Evolutionary conservation across 805 yeast genomes (phyloP), one percentile per base, ranked within the genome.

Genomic region (Ascoidea tarda): DNA sequence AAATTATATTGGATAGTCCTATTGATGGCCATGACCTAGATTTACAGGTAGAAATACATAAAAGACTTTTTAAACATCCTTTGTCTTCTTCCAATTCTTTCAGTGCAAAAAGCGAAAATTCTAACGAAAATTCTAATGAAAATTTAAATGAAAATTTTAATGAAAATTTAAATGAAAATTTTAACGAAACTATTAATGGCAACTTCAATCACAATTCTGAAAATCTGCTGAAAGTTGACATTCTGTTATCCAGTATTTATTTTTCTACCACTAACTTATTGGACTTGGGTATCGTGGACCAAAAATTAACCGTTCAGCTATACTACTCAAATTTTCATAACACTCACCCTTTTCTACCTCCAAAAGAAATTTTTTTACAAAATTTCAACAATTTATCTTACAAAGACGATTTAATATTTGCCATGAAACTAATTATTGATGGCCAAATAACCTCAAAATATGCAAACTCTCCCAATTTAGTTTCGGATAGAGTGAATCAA

Each of bases 281-380:
- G 28, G 28, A 21, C 14, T 33, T 48, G 2, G 16, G 33, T 48
- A 33, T 32, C 14, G 33, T 42, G 53, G 53, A 52, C 5, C 55
- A 59, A 33, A 6, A 21, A 5, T 55, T 59, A 4, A 59, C 68
- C 8, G 54, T 64, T 6, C 57, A 62, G 28, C 55, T 60, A 3
- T 75, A 69, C 55, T 75, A 72, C 55, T 52, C 59, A 2, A 57
- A 57, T 33, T 72, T 74, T 55, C 75, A 76, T 54, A 54, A 56
- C 31, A 58, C 71, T 2, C 81, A 76, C 58, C 81, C 81, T 0
- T 64, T 76, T 33, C 60, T 76, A 53, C 79, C 81, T 0, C 68
- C 70, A 3, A 21, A 21, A 21, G 28, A 21, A 21, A 3, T 21
- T 3, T 21, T 21, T 21, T 21, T 21, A 21, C 52, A 62, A 44